Conservation (phyloP, 2,329 filamentous ascomycete species). For the Sclerotinia nivalis region DNA sequence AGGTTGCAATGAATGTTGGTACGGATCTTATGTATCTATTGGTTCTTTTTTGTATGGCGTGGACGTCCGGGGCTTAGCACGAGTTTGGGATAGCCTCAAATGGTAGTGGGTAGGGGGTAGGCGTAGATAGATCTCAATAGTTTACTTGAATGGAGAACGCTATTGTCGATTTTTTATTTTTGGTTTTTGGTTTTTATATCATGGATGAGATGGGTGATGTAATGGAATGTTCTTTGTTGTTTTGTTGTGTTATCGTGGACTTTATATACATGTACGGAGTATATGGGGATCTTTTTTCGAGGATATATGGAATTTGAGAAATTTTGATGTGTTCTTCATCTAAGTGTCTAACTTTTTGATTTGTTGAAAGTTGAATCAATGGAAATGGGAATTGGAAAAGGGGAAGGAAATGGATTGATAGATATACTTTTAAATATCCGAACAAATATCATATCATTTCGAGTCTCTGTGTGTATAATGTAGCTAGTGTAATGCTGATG, state of each 20-base stretch:
- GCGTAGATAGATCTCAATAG: conserved; percentile 9
- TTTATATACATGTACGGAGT: no score
- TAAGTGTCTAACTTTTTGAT: no score
- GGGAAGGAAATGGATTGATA: no score
- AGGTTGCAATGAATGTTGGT: neutral
- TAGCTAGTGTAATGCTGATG: no score
- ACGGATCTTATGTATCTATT: neutral
- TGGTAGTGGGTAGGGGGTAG: neutral
- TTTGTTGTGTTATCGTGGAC: neutral
- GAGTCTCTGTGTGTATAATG: no score
- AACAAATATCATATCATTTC: no score
- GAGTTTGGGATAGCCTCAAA: neutral
- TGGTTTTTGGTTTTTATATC: neutral
- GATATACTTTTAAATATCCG: no score
- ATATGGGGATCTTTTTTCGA: no score
- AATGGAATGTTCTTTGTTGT: neutral
- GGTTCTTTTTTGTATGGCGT: neutral
- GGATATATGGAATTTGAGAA: no score
- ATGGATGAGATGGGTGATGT: neutral
- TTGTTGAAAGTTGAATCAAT: no score
- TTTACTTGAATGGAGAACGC: neutral
- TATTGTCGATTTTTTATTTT: neutral
- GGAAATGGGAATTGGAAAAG: no score
- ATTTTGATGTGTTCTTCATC: no score
- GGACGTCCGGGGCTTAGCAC: neutral